Conservation (phyloP, 192 early-diverging fungal species). For the Coemansia sp. region DNA sequence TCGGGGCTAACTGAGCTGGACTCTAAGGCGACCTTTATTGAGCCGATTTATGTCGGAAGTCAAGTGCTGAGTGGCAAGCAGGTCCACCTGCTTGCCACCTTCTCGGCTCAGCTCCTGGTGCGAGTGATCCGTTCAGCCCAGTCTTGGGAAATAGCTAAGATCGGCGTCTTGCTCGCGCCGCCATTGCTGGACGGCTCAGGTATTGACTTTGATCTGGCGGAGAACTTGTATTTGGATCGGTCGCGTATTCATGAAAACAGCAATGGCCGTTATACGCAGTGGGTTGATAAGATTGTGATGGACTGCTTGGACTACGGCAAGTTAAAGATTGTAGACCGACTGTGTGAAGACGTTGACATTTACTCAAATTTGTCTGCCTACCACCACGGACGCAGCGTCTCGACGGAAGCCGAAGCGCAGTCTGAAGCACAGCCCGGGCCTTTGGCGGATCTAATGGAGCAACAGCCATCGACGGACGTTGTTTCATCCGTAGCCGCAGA, state of each 20-base stretch:
- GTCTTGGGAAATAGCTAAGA: conserved; percentile 52
- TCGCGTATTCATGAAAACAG: background rate
- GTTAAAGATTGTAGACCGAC: conserved; percentile 30
- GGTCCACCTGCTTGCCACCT: conserved; percentile 55
- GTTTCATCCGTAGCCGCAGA: background rate
- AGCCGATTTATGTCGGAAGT: conserved; percentile 17
- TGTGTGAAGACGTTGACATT: conserved; percentile 35
- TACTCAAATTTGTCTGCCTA: conserved; percentile 36
- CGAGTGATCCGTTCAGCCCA: conserved; percentile 57
- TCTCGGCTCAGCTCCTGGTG: conserved; percentile 56
- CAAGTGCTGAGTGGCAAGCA: conserved; percentile 37
- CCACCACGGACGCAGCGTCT: conserved; percentile 7
- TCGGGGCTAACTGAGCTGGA: conserved; percentile 7
- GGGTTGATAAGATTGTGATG: conserved; percentile 27
- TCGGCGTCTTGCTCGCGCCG: conserved; percentile 64
- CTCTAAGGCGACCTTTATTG: conserved; percentile 11
- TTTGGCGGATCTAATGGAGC: background rate
- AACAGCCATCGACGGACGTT: background rate
- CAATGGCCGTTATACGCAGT: conserved; percentile 3
- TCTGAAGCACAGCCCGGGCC: background rate
- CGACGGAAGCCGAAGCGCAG: background rate
- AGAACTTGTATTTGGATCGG: conserved; percentile 26
- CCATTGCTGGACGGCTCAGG: conserved; percentile 25
- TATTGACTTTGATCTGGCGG: conserved; percentile 34
- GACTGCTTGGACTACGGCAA: conserved; percentile 44